A percentile compares a stretch with the other conserved stretches of the same genome.
These are phyloP conservation scores for Cavenderia fasciculata DNA, from an alignment of 78 protist species.

Conservation along the genomic window DNA sequence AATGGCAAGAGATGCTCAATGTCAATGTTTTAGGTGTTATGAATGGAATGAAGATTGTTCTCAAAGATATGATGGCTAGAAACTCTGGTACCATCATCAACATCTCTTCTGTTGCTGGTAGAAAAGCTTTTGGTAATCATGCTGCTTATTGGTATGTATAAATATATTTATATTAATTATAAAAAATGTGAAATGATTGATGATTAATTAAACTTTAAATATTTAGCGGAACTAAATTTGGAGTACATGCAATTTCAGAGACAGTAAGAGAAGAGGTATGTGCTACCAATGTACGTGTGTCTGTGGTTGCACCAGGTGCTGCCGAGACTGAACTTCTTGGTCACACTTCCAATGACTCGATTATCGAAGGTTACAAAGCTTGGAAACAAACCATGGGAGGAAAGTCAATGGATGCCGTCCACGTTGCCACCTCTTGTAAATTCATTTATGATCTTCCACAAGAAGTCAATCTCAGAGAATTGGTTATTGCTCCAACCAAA, in stretches of 20 bases:
- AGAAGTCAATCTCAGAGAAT: slow-evolving; percentile 25
- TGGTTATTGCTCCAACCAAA: slow-evolving; percentile 34
- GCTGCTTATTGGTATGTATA: slow-evolving; percentile 59
- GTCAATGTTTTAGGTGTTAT: slow-evolving; percentile 64
- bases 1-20: slow-evolving; percentile 32
- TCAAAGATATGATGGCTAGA: slow-evolving; percentile 38
- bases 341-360: slow-evolving; percentile 13
- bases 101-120: slow-evolving; percentile 60
- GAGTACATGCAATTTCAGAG: slow-evolving; percentile 28
- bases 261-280: slow-evolving; percentile 60
- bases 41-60: slow-evolving; percentile 31
- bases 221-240: slow-evolving; percentile 59
- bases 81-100: slow-evolving; percentile 62
- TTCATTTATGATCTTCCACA: slow-evolving; percentile 46
- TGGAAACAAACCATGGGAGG: slow-evolving; percentile 43
- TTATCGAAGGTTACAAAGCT: background rate
- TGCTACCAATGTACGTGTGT: slow-evolving; percentile 15
- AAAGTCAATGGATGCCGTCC: slow-evolving; percentile 15
- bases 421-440: slow-evolving; percentile 9
- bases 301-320: slow-evolving; percentile 50
- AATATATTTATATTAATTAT: too few species aligned
- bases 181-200: too few species aligned
- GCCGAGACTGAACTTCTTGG: slow-evolving; percentile 42
- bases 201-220: too few species aligned
- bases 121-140: slow-evolving; percentile 30